Evolutionary conservation across 2,329 filamentous ascomycete genomes (phyloP), one percentile per base, ranked within the genome.

Genomic region (Colletotrichum endophyticum): DNA sequence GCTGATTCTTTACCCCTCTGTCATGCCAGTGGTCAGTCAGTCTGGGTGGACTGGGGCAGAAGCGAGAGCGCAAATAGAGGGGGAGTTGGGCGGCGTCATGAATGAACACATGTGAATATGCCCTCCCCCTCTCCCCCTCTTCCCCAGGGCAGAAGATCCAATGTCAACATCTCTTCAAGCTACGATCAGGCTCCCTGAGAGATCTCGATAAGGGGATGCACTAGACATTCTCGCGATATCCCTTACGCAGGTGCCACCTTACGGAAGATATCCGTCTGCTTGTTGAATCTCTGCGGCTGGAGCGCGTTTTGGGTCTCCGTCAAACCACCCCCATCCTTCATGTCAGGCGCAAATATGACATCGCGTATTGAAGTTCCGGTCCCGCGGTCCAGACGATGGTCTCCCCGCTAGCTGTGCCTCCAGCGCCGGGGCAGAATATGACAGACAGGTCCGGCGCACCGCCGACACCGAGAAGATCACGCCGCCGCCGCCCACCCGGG

Each of bases 51-150:
- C 39, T 19, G 27, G 44, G 13, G n/a, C 1, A 25, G n/a, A 15
- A 22, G 30, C 32, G 8, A 16, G 15, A 30, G 30, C 12, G 25
- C 19, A 22, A 19, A 70, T 44, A 44, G 39, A 44, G 39, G 39
- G 39, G 19, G 19, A 44, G 16, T 44, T n/a, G 39, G 39, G 39
- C 39, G 39, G 39, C 39, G 39, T 44, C 39, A 44, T 44, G 9
- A 44, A 44, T 44, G 39, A n/a, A 30, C 27, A 49, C 73, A 75
- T 75, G 73, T 72, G 63, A 75, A 68, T 63, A 27, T 63, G 30
- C 25, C 69, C 59, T 62, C 57, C 57, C 57, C 68, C 39, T 6
- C 59, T n/a, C 19, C 22, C 25, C 44, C 39, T 56, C 56, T 16
- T 32, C 36, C n/a, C 12, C 32, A 27, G 49, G 70, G 62, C 39